Conservation (phyloP, 345 rosid genomes). For the Hevea brasiliensis region DNA sequence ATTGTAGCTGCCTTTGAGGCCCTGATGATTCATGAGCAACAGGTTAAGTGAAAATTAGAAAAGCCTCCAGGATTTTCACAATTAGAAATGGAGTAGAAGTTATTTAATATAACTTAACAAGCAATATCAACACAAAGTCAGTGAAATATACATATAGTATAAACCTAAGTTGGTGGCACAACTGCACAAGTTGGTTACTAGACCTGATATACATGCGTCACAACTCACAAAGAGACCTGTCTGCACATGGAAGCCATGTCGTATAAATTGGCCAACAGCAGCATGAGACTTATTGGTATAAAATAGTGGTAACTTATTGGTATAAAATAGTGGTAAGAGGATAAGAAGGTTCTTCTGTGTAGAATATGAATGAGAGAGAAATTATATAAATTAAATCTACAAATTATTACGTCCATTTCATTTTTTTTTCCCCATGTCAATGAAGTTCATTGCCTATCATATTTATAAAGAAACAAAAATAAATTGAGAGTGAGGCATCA, state of each 20-base stretch:
- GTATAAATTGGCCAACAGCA: neutral
- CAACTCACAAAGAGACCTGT: neutral
- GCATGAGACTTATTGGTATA: neutral
- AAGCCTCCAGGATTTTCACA: neutral
- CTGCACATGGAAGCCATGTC: neutral
- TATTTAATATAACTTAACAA: no score
- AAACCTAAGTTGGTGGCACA: neutral
- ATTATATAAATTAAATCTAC: no score
- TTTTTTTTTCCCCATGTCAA: no score
- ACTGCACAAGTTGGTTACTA: no score
- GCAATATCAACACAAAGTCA: neutral
- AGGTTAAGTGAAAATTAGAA: neutral
- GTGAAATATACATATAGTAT: neutral
- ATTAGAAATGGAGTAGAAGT: neutral
- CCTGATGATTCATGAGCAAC: constrained; percentile 43
- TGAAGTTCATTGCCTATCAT: no score
- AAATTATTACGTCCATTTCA: no score
- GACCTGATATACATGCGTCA: neutral
- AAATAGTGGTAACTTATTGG: no score
- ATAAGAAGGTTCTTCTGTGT: no score
- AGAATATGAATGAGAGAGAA: no score
- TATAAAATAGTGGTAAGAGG: no score
- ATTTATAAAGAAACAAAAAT: no score
- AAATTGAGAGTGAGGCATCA: no score
- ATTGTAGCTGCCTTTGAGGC: constrained; percentile 81